phyloP scores from a whole-genome alignment of 108 stramenopile genomes.

The Stephanodiscus minutulus region DNA sequence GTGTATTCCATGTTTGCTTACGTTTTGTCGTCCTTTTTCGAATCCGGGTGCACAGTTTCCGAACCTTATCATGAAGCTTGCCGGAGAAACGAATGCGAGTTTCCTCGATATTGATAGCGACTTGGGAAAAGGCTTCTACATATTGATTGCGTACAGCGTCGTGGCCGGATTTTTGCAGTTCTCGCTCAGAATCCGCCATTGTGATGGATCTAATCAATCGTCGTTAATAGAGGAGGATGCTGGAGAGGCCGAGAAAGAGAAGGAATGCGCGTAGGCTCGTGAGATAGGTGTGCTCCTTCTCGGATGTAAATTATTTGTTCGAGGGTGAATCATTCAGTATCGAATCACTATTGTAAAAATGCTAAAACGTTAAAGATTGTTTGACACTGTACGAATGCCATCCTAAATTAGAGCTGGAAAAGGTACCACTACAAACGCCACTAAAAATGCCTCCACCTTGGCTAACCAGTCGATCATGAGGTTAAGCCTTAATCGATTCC shows the following conservation, averaged over 20 bases:
- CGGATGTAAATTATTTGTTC: not conserved
- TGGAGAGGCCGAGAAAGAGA: not conserved
- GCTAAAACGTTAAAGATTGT: too few species aligned
- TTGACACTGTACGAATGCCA: too few species aligned
- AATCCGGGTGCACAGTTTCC: constrained; percentile 16
- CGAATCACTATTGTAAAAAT: too few species aligned
- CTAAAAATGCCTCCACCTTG: too few species aligned
- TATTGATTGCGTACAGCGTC: constrained; percentile 51
- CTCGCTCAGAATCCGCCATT: constrained; percentile 8
- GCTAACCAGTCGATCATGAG: too few species aligned
- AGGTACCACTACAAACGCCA: too few species aligned
- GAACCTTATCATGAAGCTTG: constrained; percentile 37
- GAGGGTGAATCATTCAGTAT: not conserved
- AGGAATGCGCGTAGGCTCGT: not conserved
- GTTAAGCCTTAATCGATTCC: too few species aligned
- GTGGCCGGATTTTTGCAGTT: constrained; percentile 47
- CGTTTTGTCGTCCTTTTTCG: too few species aligned
- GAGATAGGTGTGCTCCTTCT: not conserved
- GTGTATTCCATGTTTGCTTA: not conserved
- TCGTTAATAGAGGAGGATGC: not conserved
- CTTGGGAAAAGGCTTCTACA: constrained; percentile 46
- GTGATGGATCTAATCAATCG: not conserved
- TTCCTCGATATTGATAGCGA: constrained; percentile 46
- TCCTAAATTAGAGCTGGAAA: too few species aligned
- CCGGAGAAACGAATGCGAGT: constrained; percentile 41